These are phyloP conservation scores for Leishmania tropica DNA, from an alignment of 208 protist species.

Conservation along the genomic window DNA sequence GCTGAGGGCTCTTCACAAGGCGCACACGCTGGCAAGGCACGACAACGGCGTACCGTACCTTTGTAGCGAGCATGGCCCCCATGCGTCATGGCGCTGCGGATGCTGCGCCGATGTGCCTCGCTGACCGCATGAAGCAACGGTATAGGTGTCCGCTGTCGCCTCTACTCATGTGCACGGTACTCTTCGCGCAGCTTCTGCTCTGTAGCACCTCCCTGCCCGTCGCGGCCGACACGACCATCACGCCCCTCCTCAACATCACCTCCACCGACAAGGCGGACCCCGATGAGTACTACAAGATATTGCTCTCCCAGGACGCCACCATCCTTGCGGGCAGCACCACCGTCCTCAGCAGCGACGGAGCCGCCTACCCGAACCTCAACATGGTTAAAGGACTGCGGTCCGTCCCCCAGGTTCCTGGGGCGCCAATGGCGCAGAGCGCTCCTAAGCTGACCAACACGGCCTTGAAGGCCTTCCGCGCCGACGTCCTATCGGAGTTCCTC, in stretches of 20 bases:
- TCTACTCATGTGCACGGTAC: background rate
- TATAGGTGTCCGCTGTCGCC: background rate
- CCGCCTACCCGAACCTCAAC: background rate
- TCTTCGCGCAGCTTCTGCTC: background rate
- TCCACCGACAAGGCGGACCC: conserved; percentile 4
- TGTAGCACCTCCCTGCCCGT: background rate
- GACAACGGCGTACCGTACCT: background rate
- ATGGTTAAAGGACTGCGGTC: conserved; percentile 6
- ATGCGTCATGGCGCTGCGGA: background rate
- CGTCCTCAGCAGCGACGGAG: background rate
- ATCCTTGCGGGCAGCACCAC: conserved; percentile 22
- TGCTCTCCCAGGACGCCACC: conserved; percentile 14
- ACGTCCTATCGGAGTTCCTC: conserved; percentile 54
- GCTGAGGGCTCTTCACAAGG: background rate
- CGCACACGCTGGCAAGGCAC: background rate
- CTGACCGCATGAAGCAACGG: background rate
- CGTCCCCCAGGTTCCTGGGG: conserved; percentile 2
- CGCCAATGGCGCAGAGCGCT: background rate
- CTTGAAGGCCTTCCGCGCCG: conserved; percentile 39
- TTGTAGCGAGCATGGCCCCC: background rate
- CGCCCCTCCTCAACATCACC: background rate
- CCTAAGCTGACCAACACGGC: conserved; percentile 13
- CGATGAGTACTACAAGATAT: conserved; percentile 3
- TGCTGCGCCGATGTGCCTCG: background rate
- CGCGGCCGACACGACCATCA: background rate